Conservation (phyloP, 2,329 filamentous ascomycete species). For the Botrytis galanthina region DNA sequence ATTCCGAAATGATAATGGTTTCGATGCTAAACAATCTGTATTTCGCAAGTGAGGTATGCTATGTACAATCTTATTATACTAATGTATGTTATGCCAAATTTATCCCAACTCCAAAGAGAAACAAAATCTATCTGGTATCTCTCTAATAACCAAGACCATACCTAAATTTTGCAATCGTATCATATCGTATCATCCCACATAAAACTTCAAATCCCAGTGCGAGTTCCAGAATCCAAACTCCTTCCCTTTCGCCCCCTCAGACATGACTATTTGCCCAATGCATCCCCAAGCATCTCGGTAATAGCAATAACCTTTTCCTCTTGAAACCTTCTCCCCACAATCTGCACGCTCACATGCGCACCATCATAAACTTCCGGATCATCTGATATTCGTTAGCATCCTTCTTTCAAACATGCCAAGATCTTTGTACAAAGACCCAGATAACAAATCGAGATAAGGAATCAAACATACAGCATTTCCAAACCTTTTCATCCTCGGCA, state of each 20-base stretch:
- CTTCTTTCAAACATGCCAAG: background rate
- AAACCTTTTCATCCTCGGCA: conserved; percentile 32
- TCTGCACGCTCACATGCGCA: conserved; percentile 35
- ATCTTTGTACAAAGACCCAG: background rate
- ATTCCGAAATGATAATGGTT: background rate
- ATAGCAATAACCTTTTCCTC: conserved; percentile 41
- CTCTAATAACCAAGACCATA: background rate
- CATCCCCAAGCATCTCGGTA: conserved; percentile 40
- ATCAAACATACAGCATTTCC: conserved; percentile 35
- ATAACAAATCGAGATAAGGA: background rate
- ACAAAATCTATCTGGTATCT: background rate
- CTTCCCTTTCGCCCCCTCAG: background rate
- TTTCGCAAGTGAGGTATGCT: background rate
- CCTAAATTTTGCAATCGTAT: background rate
- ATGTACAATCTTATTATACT: background rate
- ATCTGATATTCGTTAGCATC: conserved; percentile 14
- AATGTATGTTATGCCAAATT: background rate
- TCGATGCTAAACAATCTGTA: background rate
- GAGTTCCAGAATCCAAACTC: background rate
- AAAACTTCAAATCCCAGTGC: background rate
- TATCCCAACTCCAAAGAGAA: background rate
- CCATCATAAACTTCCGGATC: conserved; percentile 35
- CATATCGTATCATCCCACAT: background rate
- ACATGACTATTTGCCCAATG: conserved; percentile 25
- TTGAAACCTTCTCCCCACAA: conserved; percentile 36